These are phyloP conservation scores for Yarrowia porcina DNA, from an alignment of 805 yeast genomes.

Conservation along the genomic window DNA sequence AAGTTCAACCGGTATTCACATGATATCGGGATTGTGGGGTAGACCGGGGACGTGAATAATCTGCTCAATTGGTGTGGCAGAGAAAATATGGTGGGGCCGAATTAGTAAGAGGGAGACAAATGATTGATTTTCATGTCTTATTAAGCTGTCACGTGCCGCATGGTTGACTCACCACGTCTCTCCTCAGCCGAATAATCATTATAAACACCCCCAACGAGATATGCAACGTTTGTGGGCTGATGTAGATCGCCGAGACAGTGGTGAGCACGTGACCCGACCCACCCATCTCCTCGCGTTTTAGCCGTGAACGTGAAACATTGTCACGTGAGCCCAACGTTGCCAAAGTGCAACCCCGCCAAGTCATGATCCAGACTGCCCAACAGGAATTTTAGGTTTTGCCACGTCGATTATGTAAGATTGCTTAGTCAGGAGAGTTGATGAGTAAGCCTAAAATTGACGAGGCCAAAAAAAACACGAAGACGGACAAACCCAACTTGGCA, in stretches of 20 bases:
- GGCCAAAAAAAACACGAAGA: too few relatives aligned
- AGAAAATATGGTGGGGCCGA: too few relatives aligned
- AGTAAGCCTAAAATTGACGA: too few relatives aligned
- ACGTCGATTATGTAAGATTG: slow-evolving; percentile 8
- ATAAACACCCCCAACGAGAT: not conserved
- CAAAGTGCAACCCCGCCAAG: not conserved
- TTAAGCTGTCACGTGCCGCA: not conserved
- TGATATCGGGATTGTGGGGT: slow-evolving; percentile 20
- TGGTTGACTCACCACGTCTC: too few relatives aligned
- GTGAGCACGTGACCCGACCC: too few relatives aligned
- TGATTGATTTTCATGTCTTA: not conserved
- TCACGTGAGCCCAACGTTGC: not conserved
- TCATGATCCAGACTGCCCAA: not conserved
- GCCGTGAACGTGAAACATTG: not conserved
- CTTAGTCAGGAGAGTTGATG: not conserved
- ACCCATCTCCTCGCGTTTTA: too few relatives aligned
- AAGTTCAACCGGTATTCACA: slow-evolving; percentile 17
- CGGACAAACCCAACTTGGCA: too few relatives aligned
- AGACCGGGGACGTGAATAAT: not conserved
- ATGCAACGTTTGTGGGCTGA: not conserved
- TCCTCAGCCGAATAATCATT: not conserved
- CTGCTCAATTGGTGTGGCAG: slow-evolving; percentile 1
- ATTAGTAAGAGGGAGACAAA: not conserved
- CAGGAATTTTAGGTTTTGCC: not conserved
- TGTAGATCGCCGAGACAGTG: not conserved